Evolutionary conservation across 495 filamentous ascomycete genomes (phyloP).

Genomic region (Aspergillus asperescens): DNA sequence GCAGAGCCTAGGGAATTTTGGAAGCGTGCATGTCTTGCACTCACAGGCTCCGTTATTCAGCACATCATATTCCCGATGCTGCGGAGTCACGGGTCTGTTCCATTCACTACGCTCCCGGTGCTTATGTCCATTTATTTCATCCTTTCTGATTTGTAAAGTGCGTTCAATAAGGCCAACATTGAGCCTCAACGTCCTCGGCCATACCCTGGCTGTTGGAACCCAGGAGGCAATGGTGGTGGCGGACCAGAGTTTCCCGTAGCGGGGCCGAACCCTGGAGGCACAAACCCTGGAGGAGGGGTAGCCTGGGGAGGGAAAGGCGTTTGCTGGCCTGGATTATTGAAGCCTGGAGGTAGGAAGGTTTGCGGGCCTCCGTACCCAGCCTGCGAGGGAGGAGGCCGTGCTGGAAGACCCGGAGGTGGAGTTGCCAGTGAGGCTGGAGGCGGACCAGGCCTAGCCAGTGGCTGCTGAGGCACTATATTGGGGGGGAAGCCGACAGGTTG

Average conservation of each 20-base stretch:
- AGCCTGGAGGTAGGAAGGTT: slow-evolving; percentile 56
- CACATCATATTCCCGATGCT: neutral
- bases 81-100: neutral
- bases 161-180: neutral
- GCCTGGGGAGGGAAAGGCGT: slow-evolving; percentile 35
- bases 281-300: slow-evolving; percentile 52
- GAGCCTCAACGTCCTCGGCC: slow-evolving; percentile 36
- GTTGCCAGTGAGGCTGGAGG: slow-evolving; percentile 49
- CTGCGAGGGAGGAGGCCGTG: slow-evolving; percentile 72
- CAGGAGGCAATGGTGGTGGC: slow-evolving; percentile 43
- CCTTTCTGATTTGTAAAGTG: neutral
- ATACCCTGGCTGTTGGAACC: slow-evolving; percentile 48
- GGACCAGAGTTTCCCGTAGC: slow-evolving; percentile 29
- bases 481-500: slow-evolving; percentile 32
- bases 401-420: slow-evolving; percentile 72
- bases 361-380: slow-evolving; percentile 73
- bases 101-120: neutral
- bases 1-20: neutral
- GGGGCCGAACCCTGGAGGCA: slow-evolving; percentile 48
- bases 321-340: slow-evolving; percentile 43
- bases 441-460: slow-evolving; percentile 32
- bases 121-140: neutral
- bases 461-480: slow-evolving; percentile 32
- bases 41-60: neutral
- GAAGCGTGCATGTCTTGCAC: neutral